A percentile compares a stretch with the other conserved stretches of the same genome.
Evolutionary conservation across 169 alveolate species (phyloP).

Genomic region (Plasmodium coatneyi): DNA sequence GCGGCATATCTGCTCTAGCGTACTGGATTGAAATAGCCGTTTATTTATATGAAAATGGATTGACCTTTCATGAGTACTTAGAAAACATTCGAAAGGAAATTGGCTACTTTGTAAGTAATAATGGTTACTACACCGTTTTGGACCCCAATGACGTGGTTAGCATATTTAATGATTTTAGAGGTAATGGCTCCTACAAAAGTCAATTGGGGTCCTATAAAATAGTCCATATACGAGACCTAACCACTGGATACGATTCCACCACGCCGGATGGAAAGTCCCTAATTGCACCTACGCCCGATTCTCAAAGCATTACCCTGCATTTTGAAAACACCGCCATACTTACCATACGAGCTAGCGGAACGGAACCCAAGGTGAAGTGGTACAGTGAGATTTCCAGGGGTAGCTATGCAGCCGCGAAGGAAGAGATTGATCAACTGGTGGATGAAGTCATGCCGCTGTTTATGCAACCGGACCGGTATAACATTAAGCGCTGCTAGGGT

Average conservation of each 20-base stretch:
- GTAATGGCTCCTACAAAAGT: conserved; percentile 73
- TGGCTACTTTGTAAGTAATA: conserved; percentile 83
- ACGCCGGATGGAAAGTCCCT: conserved; percentile 77
- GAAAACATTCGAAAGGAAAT: conserved; percentile 72
- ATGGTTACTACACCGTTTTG: conserved; percentile 80
- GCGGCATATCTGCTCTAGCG: conserved; percentile 89
- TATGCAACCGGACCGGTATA: conserved; percentile 76
- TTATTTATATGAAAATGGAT: conserved; percentile 79
- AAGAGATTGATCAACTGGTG: conserved; percentile 76
- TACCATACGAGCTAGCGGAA: conserved; percentile 86
- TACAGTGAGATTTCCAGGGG: conserved; percentile 81
- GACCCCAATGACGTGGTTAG: conserved; percentile 74
- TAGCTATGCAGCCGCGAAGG: conserved; percentile 75
- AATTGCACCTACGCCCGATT: conserved; percentile 79
- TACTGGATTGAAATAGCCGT: conserved; percentile 81
- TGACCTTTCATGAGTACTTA: conserved; percentile 73
- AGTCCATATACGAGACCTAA: conserved; percentile 78
- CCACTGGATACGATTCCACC: conserved; percentile 84
- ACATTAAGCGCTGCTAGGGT: conserved; percentile 18
- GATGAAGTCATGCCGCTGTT: conserved; percentile 77
- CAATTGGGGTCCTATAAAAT: conserved; percentile 78
- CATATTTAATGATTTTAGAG: conserved; percentile 80
- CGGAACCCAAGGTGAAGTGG: conserved; percentile 90
- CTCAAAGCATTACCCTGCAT: conserved; percentile 82
- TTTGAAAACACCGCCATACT: conserved; percentile 81